phyloP scores from a whole-genome alignment of 176 grass and related monocot genomes.

The Lolium rigidum region DNA sequence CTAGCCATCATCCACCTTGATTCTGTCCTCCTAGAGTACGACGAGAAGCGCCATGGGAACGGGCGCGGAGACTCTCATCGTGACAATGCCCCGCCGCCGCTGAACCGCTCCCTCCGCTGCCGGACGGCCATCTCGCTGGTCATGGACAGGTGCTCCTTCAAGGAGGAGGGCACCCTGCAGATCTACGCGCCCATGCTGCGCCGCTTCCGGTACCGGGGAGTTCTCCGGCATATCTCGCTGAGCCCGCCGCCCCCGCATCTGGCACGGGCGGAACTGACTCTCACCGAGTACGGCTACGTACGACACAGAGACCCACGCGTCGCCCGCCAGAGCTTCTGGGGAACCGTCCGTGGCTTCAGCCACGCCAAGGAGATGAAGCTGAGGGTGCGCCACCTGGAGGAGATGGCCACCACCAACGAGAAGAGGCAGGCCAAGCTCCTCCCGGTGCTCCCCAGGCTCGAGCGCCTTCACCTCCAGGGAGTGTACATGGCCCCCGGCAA shows the following conservation, averaged over 20 bases:
- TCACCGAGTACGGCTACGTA: background rate
- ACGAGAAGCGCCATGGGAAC: background rate
- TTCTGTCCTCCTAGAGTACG: background rate
- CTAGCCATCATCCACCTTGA: background rate
- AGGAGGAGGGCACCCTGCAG: background rate
- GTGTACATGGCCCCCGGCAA: background rate
- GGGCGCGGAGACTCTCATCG: background rate
- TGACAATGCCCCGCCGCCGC: background rate
- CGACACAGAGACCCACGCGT: background rate
- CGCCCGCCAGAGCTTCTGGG: background rate
- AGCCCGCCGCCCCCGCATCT: background rate
- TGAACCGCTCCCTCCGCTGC: background rate
- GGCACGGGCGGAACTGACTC: background rate
- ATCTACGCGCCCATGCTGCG: background rate
- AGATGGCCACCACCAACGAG: background rate
- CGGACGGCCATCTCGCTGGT: background rate
- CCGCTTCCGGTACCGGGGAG: background rate
- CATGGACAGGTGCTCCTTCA: background rate
- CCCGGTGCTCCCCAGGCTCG: background rate
- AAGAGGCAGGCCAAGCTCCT: background rate
- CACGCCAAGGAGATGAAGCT: conserved; percentile 20
- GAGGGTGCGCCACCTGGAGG: background rate
- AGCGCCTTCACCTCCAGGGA: conserved; percentile 23
- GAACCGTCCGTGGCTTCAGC: background rate
- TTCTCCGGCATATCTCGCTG: background rate